Conservation (phyloP, 2,329 filamentous ascomycete genomes). For the Curvularia sp. region DNA sequence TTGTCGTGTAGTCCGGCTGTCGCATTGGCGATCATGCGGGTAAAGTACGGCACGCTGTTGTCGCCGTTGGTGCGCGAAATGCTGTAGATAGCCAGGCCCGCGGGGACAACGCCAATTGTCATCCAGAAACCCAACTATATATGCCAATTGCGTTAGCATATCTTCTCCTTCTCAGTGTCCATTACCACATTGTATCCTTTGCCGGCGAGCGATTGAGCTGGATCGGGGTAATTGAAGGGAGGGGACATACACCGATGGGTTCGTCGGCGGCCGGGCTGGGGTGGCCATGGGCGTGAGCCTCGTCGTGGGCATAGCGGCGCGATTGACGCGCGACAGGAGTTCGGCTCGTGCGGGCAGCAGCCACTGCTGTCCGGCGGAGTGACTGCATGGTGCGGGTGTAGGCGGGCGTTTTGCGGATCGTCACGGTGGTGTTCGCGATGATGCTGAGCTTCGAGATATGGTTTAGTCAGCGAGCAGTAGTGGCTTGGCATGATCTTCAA, state of each 20-base stretch:
- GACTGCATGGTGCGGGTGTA: conserved; percentile 53
- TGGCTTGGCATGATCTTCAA: conserved; percentile 18
- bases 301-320: conserved; percentile 52
- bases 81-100: conserved; percentile 55
- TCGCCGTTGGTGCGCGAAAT: conserved; percentile 51
- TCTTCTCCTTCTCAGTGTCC: not conserved
- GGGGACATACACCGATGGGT: conserved; percentile 58
- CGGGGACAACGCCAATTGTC: conserved; percentile 55
- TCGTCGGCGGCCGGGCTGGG: conserved; percentile 53
- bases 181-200: not conserved
- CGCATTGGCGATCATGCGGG: conserved; percentile 63
- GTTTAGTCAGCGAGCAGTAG: conserved; percentile 22
- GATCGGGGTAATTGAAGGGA: conserved; percentile 20
- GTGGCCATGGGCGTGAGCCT: conserved; percentile 46
- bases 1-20: conserved; percentile 59
- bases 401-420: conserved; percentile 28
- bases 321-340: conserved; percentile 46
- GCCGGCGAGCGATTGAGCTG: not conserved
- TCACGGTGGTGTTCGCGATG: conserved; percentile 30
- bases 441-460: conserved; percentile 36
- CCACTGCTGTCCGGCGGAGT: conserved; percentile 53
- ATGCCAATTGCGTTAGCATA: conserved; percentile 33
- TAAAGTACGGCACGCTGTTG: conserved; percentile 53
- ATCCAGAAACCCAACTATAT: conserved; percentile 57
- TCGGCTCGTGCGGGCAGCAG: conserved; percentile 51